Base-by-base conservation (phyloP, 371 early-diverging fungal genomes). In the Syncephalastrum racemosum region DNA sequence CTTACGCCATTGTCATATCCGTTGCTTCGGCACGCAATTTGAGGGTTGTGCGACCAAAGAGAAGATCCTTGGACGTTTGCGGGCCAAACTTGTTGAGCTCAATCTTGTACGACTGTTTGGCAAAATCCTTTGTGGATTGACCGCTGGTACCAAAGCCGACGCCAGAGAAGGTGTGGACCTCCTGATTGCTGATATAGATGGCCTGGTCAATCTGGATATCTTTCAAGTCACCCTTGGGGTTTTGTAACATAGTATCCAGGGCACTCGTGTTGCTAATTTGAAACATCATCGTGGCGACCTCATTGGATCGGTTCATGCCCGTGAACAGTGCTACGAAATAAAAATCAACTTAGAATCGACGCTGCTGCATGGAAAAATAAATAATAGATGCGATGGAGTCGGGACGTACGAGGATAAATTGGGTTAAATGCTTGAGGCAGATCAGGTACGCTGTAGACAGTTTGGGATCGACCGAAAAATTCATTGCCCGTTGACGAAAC, bases 341-440 rank as follows among this genome's bases (percentile, higher is more conserved):
- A 15, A 36, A 40, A 48, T 7, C n/a, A 18, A 13, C 8, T 23
- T 27, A 49, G 36, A 48, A 6, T 51, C 5, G 10, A 39, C 19
- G 42, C 27, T 7, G 13, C 40, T 6, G n/a, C 4, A 51, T 18
- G 31, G 14, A 31, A 4, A 41, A 27, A 15, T 43, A n/a, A 16
- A 40, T 20, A 54, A 23, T 51, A 44, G 23, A 15, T 20, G 44
- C 60, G 61, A 6, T 27, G 36, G 36, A 31, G 36, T 31, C 36
- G 10, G 36, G 36, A 31, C 36, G 36, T 74, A 75, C 75, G 62
- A 45, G 59, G 64, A 50, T 74, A 68, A 36, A 74, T 60, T 16
- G 75, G 71, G 39, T 71, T 50, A 42, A 56, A 82, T 5, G 77
- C 78, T 58, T 78, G 78, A 45, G 82, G 82, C n/a, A 82, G 64